Evolutionary conservation across 495 filamentous ascomycete genomes (phyloP).

Genomic region (Neurospora discreta): DNA sequence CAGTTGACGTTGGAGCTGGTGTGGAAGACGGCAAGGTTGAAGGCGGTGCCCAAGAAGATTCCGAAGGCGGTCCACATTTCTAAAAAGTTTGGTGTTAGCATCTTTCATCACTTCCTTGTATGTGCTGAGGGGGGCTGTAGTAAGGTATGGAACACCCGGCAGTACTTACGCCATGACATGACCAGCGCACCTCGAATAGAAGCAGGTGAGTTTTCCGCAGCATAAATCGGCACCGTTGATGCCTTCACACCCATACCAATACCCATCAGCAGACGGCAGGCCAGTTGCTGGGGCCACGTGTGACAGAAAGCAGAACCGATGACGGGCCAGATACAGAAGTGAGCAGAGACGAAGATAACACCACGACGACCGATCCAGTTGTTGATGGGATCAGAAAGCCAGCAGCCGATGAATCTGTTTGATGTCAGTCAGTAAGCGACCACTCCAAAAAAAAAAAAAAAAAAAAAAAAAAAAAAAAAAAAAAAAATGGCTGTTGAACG

Average conservation of each 20-base stretch:
- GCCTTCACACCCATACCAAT: slow-evolving; percentile 61
- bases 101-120: background rate
- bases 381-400: slow-evolving; percentile 64
- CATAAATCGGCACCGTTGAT: slow-evolving; percentile 58
- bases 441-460: background rate
- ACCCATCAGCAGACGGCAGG: slow-evolving; percentile 53
- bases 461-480: too few species aligned
- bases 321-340: slow-evolving; percentile 51
- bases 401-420: slow-evolving; percentile 41
- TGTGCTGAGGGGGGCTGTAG: background rate
- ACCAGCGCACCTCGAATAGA: slow-evolving; percentile 66
- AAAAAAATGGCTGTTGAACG: too few species aligned
- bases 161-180: slow-evolving; percentile 57
- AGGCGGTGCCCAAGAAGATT: slow-evolving; percentile 58
- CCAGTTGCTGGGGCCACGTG: slow-evolving; percentile 51
- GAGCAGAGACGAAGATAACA: slow-evolving; percentile 54
- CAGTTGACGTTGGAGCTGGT: slow-evolving; percentile 46
- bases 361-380: slow-evolving; percentile 53
- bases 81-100: background rate
- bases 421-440: background rate
- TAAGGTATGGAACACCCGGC: background rate
- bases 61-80: slow-evolving; percentile 78
- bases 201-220: slow-evolving; percentile 67
- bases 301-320: slow-evolving; percentile 57
- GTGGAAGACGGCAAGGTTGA: slow-evolving; percentile 55